Evolutionary conservation across 495 filamentous ascomycete species (phyloP), one percentile per base, ranked within the genome.

Genomic region (Daldinia childiae): DNA sequence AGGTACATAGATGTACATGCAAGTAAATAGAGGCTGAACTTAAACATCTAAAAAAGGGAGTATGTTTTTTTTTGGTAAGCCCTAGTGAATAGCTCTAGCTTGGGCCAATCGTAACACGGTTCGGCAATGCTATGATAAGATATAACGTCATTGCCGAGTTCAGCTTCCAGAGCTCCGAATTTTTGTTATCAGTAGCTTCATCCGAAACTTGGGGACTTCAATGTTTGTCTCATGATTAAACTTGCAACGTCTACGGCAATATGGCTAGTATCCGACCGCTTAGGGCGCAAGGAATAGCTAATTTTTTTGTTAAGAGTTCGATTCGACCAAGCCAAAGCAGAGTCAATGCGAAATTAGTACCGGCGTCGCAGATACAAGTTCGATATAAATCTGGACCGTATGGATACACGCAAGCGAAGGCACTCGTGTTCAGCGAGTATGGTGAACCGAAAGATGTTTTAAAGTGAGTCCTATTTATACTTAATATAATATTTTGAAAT

Each of bases 351-450:
- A 64, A 50, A 21, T 12, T 24, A 1, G 51, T 38, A 27, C 64
- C 63, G 3, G 54, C 39, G 5, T 43, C 71, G 55, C 50, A 54
- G 27, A 52, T 27, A 17, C 66, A 69, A 34, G 69, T 74, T 24
- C 76, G 76, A 0, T 71, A 75, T 77, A 80, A 79, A 45, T 85
- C 83, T 54, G 83, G 91, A 21, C 85, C 86, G 29, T 98, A 97
- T 78, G 96, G 96, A 68, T 98, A 98, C 82, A 95, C 91, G n/a
- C 95, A 98, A 81, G 90, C 96, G 63, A 96, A 97, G 84, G 88
- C 93, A 0, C 89, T 99, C 56, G 87, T 94, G 5, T 97, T 96
- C 78, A 88, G 88, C 52, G 85, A 90, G 74, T 90, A 95, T 77
- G 95, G 96, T 78, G 92, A 94, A 73, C 95, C 95, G 0, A 84